Evolutionary conservation across 129 eudicot species (phyloP), one percentile per base, ranked within the genome.

Genomic region (Chrysanthemum seticuspe): DNA sequence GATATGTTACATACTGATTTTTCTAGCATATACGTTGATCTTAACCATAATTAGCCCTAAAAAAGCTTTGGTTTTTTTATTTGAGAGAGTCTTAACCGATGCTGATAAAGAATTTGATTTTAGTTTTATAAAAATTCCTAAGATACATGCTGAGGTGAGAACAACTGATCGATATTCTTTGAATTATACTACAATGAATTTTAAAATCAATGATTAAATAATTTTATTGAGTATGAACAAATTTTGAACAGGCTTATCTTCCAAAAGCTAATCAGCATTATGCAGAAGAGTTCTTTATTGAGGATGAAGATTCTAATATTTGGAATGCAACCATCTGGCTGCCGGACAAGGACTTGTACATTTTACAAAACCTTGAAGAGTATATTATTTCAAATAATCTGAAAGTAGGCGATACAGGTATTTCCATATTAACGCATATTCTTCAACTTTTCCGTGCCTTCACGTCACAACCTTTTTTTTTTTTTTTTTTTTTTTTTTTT

Each of bases 381-480:
- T 82, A 74, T 75, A 76, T 83, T 80, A 40, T 52, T 62, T 60
- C 78, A 45, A 68, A 73, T 75, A 77, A 81, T 21, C 78, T 84
- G 85, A 74, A 81, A 74, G 77, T 67, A 40, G 96, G 91, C 13
- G 91, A 88, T 74, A 77, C 76, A 71, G 83, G 91, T 88, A 71
- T 79, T 49, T 45, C 23, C 10, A 31, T 74, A 16, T n/a, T 11
- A 44, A 63, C 21, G 6, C n/a, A 57, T 56, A 19, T 74, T 70
- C 58, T 29, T 25, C 21, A 11, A 56, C 2, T 73, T 53, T 54
- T 51, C 47, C 58, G 44, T 64, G 53, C 31, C 34, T 13, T 74
- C 59, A 51, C 6, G 45, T 19, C 29, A 13, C 34, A 5, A 0
- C 9, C 8, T 57, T 12, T 47, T 12, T 12, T 25, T 49, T 5